Percentiles rank a stretch among this genome's conserved stretches.
Conservation (phyloP, 2,329 filamentous ascomycete species). For the Colletotrichum lupini region DNA sequence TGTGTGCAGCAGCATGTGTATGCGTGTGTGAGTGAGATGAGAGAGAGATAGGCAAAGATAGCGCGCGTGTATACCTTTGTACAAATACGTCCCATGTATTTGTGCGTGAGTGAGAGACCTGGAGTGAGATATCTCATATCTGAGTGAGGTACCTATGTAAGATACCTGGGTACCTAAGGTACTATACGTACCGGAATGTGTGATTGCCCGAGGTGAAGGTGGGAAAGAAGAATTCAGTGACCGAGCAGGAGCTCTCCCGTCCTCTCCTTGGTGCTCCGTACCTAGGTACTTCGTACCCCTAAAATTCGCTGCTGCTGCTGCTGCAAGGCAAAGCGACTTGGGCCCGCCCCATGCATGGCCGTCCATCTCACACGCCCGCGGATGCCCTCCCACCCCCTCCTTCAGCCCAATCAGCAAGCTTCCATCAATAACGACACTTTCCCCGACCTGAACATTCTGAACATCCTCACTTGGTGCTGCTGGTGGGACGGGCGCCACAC, state of each 20-base stretch:
- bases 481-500: conserved; percentile 25
- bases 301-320: neutral
- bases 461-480: conserved; percentile 25
- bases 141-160: too few relatives aligned
- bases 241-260: neutral
- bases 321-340: conserved; percentile 2
- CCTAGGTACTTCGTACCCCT: neutral
- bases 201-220: neutral
- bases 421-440: conserved; percentile 22
- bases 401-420: conserved; percentile 32
- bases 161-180: too few relatives aligned
- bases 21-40: neutral
- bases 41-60: neutral
- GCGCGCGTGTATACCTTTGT: neutral
- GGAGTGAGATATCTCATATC: neutral
- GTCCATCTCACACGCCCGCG: neutral
- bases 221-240: neutral
- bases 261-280: neutral
- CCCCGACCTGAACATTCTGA: conserved; percentile 25
- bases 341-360: conserved; percentile 16
- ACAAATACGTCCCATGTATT: neutral
- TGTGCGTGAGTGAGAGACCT: neutral
- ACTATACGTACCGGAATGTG: neutral
- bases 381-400: neutral
- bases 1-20: neutral